Base-by-base conservation (phyloP, 768 basidiomycete genomes). In the Kwoniella sp. region DNA sequence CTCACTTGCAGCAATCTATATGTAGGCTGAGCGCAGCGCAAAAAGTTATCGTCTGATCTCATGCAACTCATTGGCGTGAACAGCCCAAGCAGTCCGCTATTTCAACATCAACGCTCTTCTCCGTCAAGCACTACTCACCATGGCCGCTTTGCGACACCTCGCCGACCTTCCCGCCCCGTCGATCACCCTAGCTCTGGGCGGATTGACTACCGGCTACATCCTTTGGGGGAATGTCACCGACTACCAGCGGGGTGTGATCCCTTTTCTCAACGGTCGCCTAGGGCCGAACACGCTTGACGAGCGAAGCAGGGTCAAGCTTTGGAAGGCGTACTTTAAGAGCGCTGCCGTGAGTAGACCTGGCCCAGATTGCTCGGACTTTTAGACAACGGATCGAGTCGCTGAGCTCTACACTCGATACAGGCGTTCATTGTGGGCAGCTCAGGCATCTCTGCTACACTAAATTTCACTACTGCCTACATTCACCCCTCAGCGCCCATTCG, bases 181-280 rank as follows among this genome's bases (percentile, higher is more conserved):
- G 8, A 52, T 52, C 52, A 54, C 52, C 27, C 31, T 54, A 5
- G 52, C 52, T 34, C 20, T 54, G 5, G 52, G 45, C 19, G 52
- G 52, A 14, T 17, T 47, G 8, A 46, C 44, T n/a, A 54, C 52
- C 9, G 26, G 45, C 37, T 54, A 54, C 33, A 46, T 54, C 26
- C 43, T 54, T 39, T 54, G 46, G 29, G 15, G 29, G 9, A 54
- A 54, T 23, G 26, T 54, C 37, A 23, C 23, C 29, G 46, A 54
- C 11, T 23, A 15, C n/a, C 52, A 54, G 20, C 25, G 44, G 31
- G 52, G 52, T 12, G 14, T 32, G 12, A 47, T 54, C 17, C n/a
- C 52, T 5, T 42, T 47, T 10, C 26, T 54, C n/a, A 54, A 54
- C 32, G 52, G 45, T 12, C 44, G 40, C 26, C 8, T 54, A 3